These are phyloP conservation scores for Agrocybe pediades DNA, from an alignment of 768 basidiomycete genomes.

Conservation along the genomic window DNA sequence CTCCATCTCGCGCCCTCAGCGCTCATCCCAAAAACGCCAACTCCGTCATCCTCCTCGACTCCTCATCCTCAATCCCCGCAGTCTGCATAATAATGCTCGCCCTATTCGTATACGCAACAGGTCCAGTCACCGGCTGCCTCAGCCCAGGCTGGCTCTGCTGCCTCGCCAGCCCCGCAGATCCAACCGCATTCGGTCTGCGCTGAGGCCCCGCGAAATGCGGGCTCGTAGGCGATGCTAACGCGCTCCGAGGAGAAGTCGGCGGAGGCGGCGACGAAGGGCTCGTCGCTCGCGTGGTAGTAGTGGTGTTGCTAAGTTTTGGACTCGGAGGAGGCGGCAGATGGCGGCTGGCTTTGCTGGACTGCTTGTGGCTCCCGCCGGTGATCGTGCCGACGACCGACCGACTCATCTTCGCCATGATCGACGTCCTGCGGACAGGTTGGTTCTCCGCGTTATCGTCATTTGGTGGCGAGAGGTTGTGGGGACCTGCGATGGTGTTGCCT, in stretches of 20 bases:
- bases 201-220: conserved; percentile 26
- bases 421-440: conserved; percentile 14
- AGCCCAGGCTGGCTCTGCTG: conserved; percentile 10
- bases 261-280: too few species aligned
- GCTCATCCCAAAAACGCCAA: conserved; percentile 59
- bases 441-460: not conserved
- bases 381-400: conserved; percentile 44
- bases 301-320: too few species aligned
- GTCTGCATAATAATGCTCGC: conserved; percentile 59
- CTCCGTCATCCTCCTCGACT: conserved; percentile 70
- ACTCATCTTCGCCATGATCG: conserved; percentile 42
- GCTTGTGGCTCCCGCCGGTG: conserved; percentile 19
- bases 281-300: too few species aligned
- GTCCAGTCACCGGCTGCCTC: conserved; percentile 49
- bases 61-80: conserved; percentile 62
- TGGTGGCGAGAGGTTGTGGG: conserved; percentile 12
- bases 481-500: conserved; percentile 16
- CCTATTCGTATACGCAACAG: conserved; percentile 60
- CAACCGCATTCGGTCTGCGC: not conserved
- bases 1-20: not conserved
- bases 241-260: too few species aligned
- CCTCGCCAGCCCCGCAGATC: not conserved
- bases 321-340: conserved; percentile 43
- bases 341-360: too few species aligned
- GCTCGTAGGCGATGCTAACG: too few species aligned